Conservation (phyloP, 345 rosid genomes). For the Citrus glauca region DNA sequence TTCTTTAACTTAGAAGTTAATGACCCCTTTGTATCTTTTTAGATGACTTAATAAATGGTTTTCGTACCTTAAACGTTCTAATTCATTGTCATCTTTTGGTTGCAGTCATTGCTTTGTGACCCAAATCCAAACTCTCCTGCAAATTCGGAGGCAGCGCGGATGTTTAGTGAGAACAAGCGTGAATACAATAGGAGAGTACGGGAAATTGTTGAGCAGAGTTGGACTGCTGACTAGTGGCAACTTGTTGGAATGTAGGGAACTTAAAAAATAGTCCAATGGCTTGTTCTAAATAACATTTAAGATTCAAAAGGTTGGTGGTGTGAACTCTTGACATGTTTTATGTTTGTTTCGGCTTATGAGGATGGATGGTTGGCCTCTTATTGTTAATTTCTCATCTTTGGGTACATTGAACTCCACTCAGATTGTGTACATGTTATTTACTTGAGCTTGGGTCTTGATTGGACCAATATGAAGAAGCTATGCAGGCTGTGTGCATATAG, state of each 20-base stretch:
- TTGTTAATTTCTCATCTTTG: slow-evolving; percentile 9
- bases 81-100: not conserved
- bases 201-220: slow-evolving; percentile 87
- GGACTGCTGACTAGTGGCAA: slow-evolving; percentile 77
- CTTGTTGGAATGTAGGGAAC: slow-evolving; percentile 9
- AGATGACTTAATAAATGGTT: not conserved
- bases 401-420: not conserved
- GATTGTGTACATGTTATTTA: not conserved
- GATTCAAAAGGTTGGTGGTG: slow-evolving; percentile 11
- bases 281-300: slow-evolving; percentile 23
- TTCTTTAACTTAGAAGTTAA: not conserved
- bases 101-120: slow-evolving; percentile 90
- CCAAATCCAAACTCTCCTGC: slow-evolving; percentile 98
- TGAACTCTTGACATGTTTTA: slow-evolving; percentile 10
- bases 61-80: not conserved
- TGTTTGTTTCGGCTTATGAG: slow-evolving; percentile 17
- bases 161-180: slow-evolving; percentile 93
- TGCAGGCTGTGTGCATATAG: not conserved
- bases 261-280: slow-evolving; percentile 19
- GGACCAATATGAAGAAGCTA: not conserved
- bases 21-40: not conserved
- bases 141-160: slow-evolving; percentile 95
- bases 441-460: not conserved
- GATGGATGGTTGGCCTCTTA: slow-evolving; percentile 15
- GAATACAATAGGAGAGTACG: slow-evolving; percentile 90